Conservation (phyloP, 179 eudicot species). For the Kewa caespitosa region DNA sequence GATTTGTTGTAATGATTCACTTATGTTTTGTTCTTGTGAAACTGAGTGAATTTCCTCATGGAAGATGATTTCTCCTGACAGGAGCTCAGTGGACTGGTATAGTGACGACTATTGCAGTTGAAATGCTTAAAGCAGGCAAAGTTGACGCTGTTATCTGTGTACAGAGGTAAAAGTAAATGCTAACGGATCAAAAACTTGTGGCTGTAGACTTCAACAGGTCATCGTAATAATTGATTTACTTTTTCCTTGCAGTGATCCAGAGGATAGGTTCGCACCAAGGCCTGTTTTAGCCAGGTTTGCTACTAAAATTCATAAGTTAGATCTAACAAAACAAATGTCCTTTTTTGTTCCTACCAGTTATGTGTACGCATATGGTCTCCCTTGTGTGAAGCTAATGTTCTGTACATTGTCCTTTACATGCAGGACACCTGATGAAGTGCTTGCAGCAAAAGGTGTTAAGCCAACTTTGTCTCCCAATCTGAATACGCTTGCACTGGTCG, state of each 20-base stretch:
- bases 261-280: slow-evolving; percentile 76
- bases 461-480: slow-evolving; percentile 95
- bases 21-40: background rate
- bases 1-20: background rate
- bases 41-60: slow-evolving; percentile 7
- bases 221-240: slow-evolving; percentile 12
- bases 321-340: background rate
- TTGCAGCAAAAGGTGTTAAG: slow-evolving; percentile 98
- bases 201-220: background rate
- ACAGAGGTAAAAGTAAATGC: slow-evolving; percentile 68
- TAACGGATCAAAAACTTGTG: background rate
- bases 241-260: slow-evolving; percentile 69
- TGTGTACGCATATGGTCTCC: background rate
- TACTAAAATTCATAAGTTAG: background rate
- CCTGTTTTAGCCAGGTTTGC: slow-evolving; percentile 93
- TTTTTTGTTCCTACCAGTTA: background rate
- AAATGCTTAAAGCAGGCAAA: slow-evolving; percentile 85
- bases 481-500: slow-evolving; percentile 87
- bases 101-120: slow-evolving; percentile 93
- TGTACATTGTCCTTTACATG: slow-evolving; percentile 10
- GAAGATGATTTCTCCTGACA: slow-evolving; percentile 24
- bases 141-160: slow-evolving; percentile 97
- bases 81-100: slow-evolving; percentile 99
- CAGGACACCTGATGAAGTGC: slow-evolving; percentile 95
- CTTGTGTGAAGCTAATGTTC: slow-evolving; percentile 6